A percentile compares a stretch with the other conserved stretches of the same genome.
Evolutionary conservation across 1,139 yeast species (phyloP).

Genomic region (Wickerhamiella pararugosa): DNA sequence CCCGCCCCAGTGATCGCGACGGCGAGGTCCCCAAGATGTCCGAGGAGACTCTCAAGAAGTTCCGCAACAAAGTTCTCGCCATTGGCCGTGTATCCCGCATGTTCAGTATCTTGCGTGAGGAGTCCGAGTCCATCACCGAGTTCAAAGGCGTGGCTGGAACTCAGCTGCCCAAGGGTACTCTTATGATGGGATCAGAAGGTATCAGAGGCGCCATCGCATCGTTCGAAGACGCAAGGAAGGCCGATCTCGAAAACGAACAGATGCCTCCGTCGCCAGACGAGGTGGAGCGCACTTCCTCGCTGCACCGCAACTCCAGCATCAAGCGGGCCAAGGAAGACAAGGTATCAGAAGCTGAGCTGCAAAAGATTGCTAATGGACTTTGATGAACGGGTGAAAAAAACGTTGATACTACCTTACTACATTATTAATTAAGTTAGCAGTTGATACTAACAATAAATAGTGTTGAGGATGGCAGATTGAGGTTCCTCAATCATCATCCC

Average conservation of each 20-base stretch:
- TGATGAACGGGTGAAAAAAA: not conserved
- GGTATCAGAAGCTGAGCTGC: conserved; percentile 23
- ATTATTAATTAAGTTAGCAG: no score
- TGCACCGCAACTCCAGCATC: conserved; percentile 30
- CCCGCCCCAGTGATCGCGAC: conserved; percentile 8
- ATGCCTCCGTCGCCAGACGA: conserved; percentile 73
- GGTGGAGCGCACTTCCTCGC: conserved; percentile 32
- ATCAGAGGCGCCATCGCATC: conserved; percentile 51
- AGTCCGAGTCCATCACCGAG: conserved; percentile 74
- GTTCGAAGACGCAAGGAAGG: conserved; percentile 73
- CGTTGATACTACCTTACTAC: no score
- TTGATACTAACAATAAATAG: no score
- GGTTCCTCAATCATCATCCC: not conserved
- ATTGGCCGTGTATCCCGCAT: conserved; percentile 89
- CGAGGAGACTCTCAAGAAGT: conserved; percentile 15
- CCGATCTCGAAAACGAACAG: conserved; percentile 75
- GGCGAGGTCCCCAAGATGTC: conserved; percentile 12
- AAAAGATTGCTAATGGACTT: conserved; percentile 19
- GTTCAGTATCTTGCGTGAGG: conserved; percentile 82
- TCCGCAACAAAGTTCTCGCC: conserved; percentile 77
- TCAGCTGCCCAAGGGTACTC: conserved; percentile 72
- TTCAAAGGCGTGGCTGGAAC: conserved; percentile 58
- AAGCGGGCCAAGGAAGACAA: conserved; percentile 33
- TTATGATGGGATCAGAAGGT: conserved; percentile 72
- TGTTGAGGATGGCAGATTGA: no score